Conservation (phyloP, 306 rosid genomes). For the Adenanthera pavonina region DNA sequence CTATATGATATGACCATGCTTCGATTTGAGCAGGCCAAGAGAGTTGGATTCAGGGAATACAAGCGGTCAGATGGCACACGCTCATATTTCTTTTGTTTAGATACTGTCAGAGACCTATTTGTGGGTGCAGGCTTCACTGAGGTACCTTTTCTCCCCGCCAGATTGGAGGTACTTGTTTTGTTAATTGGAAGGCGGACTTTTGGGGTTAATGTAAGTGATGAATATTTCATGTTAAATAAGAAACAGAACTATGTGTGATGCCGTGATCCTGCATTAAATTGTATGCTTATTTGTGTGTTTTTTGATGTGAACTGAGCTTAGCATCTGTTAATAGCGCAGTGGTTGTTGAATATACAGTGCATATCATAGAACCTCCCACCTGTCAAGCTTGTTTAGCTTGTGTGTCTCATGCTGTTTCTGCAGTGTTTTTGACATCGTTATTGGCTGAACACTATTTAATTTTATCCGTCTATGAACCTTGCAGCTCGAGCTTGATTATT, state of each 20-base stretch:
- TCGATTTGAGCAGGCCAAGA: conserved; percentile 27
- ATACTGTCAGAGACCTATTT: conserved; percentile 68
- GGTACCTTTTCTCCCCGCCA: conserved; percentile 47
- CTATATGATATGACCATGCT: conserved; percentile 95
- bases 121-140: conserved; percentile 80
- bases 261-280: conserved; percentile 26
- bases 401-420: conserved; percentile 28
- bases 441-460: conserved; percentile 11
- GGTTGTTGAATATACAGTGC: conserved; percentile 12
- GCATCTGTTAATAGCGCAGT: conserved; percentile 10
- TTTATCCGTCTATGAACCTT: conserved; percentile 36
- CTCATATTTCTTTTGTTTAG: conserved; percentile 88
- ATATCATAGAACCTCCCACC: conserved; percentile 1
- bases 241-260: conserved; percentile 14
- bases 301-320: conserved; percentile 25
- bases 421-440: conserved; percentile 29
- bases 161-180: not conserved
- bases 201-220: conserved; percentile 21
- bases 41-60: conserved; percentile 30
- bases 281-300: conserved; percentile 8
- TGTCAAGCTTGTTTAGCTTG: conserved; percentile 18
- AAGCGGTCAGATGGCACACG: conserved; percentile 59
- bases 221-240: not conserved
- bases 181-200: conserved; percentile 29
- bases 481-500: conserved; percentile 90